phyloP scores from a whole-genome alignment of 23 red algal genomes.

The Pyropia yezoensis region DNA sequence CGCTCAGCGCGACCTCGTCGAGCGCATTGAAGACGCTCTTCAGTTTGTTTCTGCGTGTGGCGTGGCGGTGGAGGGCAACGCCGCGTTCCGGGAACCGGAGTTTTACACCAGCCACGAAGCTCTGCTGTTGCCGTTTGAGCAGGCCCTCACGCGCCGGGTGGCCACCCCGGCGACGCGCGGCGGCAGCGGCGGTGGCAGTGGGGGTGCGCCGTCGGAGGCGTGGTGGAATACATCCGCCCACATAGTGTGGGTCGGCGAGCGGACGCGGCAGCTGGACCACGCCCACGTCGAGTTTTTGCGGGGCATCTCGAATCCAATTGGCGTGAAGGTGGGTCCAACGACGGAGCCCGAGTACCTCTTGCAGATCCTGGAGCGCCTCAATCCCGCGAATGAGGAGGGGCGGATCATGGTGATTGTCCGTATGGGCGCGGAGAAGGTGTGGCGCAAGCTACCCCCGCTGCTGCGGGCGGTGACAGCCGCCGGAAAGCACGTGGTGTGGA shows the following conservation, averaged over 20 bases:
- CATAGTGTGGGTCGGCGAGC: conserved; percentile 82
- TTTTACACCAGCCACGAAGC: conserved; percentile 36
- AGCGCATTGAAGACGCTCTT: conserved; percentile 69
- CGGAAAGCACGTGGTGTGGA: conserved; percentile 83
- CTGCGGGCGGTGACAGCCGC: conserved; percentile 45
- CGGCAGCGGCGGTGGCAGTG: not conserved
- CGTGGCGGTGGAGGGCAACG: conserved; percentile 9
- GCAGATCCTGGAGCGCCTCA: conserved; percentile 51
- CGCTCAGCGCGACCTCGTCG: conserved; percentile 25
- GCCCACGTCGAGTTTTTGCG: conserved; percentile 92
- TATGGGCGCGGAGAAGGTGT: conserved; percentile 55
- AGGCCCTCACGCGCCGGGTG: conserved; percentile 9
- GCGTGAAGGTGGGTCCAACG: conserved; percentile 52
- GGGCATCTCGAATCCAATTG: conserved; percentile 82
- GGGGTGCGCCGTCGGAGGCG: not conserved
- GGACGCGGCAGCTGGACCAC: conserved; percentile 71
- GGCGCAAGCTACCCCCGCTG: conserved; percentile 60
- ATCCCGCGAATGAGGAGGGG: conserved; percentile 67
- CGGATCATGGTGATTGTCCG: conserved; percentile 71
- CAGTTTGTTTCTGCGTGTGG: conserved; percentile 49
- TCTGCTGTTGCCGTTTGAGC: conserved; percentile 27
- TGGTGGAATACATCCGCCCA: conserved; percentile 53
- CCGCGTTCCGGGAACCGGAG: conserved; percentile 14
- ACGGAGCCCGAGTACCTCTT: conserved; percentile 45
- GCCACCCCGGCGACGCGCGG: not conserved